These are phyloP conservation scores for Neurospora sp. DNA, from an alignment of 2,329 filamentous ascomycete species.

Conservation along the genomic window DNA sequence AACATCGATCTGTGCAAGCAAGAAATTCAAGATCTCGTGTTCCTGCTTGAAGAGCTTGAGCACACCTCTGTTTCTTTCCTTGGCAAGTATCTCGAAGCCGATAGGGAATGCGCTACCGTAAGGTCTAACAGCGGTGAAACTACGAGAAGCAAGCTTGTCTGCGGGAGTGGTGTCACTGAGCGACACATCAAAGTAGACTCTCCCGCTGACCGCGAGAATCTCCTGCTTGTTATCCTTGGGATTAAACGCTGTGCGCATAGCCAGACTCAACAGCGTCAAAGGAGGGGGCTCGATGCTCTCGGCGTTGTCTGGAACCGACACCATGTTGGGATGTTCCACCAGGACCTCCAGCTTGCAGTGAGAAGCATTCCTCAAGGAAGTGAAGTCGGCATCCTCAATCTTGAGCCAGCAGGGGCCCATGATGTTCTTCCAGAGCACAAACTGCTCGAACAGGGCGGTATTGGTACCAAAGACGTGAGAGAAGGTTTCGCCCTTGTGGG, in stretches of 20 bases:
- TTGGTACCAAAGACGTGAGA: conserved; percentile 91
- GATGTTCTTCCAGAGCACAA: conserved; percentile 96
- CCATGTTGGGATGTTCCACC: conserved; percentile 66
- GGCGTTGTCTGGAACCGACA: conserved; percentile 63
- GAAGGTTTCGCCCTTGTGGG: conserved; percentile 74
- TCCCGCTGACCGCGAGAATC: conserved; percentile 80
- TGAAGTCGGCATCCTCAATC: conserved; percentile 78
- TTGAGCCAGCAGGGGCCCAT: conserved; percentile 98
- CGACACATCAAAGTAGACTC: conserved; percentile 85
- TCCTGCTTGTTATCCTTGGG: conserved; percentile 93
- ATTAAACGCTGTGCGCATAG: conserved; percentile 81
- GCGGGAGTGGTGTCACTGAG: conserved; percentile 81
- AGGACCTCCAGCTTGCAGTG: conserved; percentile 94
- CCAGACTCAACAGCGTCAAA: conserved; percentile 90
- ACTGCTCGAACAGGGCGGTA: conserved; percentile 92
- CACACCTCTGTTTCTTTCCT: conserved; percentile 62
- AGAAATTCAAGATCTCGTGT: conserved; percentile 74
- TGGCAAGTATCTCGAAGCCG: conserved; percentile 72
- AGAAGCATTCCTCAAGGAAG: conserved; percentile 78
- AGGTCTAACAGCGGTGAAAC: conserved; percentile 86
- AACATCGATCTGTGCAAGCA: conserved; percentile 78
- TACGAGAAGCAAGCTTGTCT: conserved; percentile 79
- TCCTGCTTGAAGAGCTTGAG: conserved; percentile 79
- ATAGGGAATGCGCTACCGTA: conserved; percentile 66
- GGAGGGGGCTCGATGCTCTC: conserved; percentile 78